Conservation (phyloP, 495 filamentous ascomycete genomes). For the Aspergillus sclerotiicarbonarius region DNA sequence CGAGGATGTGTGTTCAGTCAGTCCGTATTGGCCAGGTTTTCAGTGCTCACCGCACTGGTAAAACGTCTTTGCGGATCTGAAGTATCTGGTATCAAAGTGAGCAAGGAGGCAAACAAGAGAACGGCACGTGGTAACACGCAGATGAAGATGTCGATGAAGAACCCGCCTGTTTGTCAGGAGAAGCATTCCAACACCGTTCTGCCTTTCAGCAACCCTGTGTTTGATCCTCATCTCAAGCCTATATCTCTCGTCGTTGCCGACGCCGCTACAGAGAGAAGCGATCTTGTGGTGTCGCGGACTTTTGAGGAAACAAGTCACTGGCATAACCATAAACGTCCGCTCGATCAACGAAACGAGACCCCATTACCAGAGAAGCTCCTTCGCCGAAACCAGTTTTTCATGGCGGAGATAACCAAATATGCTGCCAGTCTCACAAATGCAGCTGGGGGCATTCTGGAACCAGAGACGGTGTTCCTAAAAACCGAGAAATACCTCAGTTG, state of each 20-base stretch:
- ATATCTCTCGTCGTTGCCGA: slow-evolving; percentile 44
- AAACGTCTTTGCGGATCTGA: slow-evolving; percentile 1
- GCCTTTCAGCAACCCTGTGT: slow-evolving; percentile 34
- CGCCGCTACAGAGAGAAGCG: slow-evolving; percentile 7
- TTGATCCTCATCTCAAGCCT: slow-evolving; percentile 53
- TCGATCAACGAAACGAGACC: slow-evolving; percentile 39
- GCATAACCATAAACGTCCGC: slow-evolving; percentile 55
- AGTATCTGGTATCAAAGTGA: background rate
- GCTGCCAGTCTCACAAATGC: slow-evolving; percentile 68
- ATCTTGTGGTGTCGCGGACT: slow-evolving; percentile 24
- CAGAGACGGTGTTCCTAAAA: slow-evolving; percentile 48
- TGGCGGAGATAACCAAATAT: slow-evolving; percentile 60
- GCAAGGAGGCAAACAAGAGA: too few species aligned
- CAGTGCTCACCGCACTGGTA: background rate
- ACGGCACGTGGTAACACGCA: too few species aligned
- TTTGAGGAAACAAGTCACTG: slow-evolving; percentile 63
- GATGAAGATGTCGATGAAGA: too few species aligned
- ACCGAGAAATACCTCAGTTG: slow-evolving; percentile 10
- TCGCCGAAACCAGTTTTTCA: slow-evolving; percentile 24
- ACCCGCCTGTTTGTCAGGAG: background rate
- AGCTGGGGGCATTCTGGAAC: slow-evolving; percentile 60
- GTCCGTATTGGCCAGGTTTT: background rate
- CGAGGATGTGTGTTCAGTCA: background rate
- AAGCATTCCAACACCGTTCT: slow-evolving; percentile 5
- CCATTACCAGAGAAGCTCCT: slow-evolving; percentile 10